phyloP scores from a whole-genome alignment of 1,139 yeast species.

The Pichia cactophila region DNA sequence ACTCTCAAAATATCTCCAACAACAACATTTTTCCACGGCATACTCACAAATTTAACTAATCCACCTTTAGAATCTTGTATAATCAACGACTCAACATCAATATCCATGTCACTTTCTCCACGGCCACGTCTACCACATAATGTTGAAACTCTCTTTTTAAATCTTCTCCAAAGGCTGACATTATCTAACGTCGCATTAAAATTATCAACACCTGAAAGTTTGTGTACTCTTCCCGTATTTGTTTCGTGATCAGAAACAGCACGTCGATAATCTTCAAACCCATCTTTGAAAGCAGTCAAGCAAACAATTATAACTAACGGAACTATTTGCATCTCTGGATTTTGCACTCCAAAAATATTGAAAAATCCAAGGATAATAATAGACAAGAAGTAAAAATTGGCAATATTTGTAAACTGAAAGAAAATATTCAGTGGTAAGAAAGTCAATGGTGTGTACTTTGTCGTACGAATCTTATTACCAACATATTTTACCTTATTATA shows the following conservation, averaged over 20 bases:
- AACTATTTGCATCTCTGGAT: slow-evolving; percentile 48
- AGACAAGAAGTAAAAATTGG: slow-evolving; percentile 47
- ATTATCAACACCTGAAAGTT: slow-evolving; percentile 35
- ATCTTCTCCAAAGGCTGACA: slow-evolving; percentile 45
- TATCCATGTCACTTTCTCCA: neutral
- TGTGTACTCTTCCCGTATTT: slow-evolving; percentile 44
- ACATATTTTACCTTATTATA: slow-evolving; percentile 30
- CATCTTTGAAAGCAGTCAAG: slow-evolving; percentile 51
- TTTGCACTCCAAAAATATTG: slow-evolving; percentile 51
- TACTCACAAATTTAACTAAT: slow-evolving; percentile 23
- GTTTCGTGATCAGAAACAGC: slow-evolving; percentile 46
- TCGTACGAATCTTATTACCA: slow-evolving; percentile 51
- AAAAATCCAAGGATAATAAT: slow-evolving; percentile 45
- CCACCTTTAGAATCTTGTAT: slow-evolving; percentile 21
- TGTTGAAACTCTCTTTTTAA: slow-evolving; percentile 33
- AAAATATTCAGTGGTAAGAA: slow-evolving; percentile 47
- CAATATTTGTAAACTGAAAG: slow-evolving; percentile 47
- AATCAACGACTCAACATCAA: neutral
- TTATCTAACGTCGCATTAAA: slow-evolving; percentile 39
- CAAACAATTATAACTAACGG: slow-evolving; percentile 52
- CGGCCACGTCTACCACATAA: slow-evolving; percentile 16
- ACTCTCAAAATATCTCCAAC: slow-evolving; percentile 50
- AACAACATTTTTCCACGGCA: slow-evolving; percentile 46
- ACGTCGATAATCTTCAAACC: slow-evolving; percentile 50
- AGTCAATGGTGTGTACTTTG: slow-evolving; percentile 50